These are phyloP conservation scores for Cylindrodendrum hubeiense DNA, from an alignment of 2,329 filamentous ascomycete species.

Conservation along the genomic window DNA sequence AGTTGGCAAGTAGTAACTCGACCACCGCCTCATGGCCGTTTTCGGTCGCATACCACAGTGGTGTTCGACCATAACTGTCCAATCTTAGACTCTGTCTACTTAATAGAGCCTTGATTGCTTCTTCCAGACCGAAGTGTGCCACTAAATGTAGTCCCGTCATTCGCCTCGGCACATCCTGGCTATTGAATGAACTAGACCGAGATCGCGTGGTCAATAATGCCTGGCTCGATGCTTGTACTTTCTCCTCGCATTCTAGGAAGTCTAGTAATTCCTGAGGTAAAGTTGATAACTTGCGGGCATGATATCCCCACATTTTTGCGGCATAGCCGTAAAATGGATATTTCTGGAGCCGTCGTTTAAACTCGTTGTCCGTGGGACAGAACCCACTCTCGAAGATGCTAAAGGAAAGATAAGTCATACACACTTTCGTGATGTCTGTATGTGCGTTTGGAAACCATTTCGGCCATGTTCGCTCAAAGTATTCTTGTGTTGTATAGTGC, in stretches of 20 bases:
- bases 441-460: slow-evolving; percentile 49
- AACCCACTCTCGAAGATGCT: slow-evolving; percentile 35
- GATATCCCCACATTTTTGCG: slow-evolving; percentile 23
- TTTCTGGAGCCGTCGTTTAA: background rate
- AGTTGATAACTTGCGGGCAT: background rate
- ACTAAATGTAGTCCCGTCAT: slow-evolving; percentile 17
- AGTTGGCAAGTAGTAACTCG: background rate
- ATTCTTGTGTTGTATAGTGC: slow-evolving; percentile 61
- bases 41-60: background rate
- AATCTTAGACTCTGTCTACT: too few species aligned
- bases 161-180: background rate
- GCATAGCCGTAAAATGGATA: slow-evolving; percentile 24
- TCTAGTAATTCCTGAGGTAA: background rate
- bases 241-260: background rate
- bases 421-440: slow-evolving; percentile 44
- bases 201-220: too few species aligned
- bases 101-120: background rate
- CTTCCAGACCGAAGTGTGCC: slow-evolving; percentile 1
- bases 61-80: background rate
- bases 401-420: slow-evolving; percentile 53
- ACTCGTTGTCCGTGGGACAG: background rate
- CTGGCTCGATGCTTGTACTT: slow-evolving; percentile 6
- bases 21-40: background rate
- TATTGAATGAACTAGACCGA: too few species aligned
- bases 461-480: slow-evolving; percentile 47